Percentiles rank a stretch among this genome's conserved stretches.
phyloP scores from a whole-genome alignment of 2,329 filamentous ascomycete genomes.

The Fusarium verticillioides region DNA sequence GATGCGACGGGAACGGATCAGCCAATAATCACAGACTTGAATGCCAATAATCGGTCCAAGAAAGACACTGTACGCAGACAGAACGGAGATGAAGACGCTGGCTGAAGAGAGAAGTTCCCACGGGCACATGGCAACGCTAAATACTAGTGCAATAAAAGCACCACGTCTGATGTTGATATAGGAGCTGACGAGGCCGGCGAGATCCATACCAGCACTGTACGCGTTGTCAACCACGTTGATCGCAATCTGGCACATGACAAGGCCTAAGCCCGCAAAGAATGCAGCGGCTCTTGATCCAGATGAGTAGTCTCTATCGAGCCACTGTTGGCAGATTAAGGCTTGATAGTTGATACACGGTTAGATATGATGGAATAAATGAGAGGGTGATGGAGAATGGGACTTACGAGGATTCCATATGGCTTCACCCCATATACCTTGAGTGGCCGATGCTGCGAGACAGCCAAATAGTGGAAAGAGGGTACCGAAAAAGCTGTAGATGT shows the following conservation, averaged over 20 bases:
- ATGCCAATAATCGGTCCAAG: background rate
- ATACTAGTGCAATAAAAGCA: background rate
- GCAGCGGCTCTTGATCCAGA: background rate
- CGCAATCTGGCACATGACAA: background rate
- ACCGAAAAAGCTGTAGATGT: background rate
- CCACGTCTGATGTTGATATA: background rate
- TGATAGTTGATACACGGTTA: background rate
- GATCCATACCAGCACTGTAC: background rate
- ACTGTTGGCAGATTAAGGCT: background rate
- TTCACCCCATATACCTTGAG: rapidly evolving
- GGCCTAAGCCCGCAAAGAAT: background rate
- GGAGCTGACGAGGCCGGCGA: background rate
- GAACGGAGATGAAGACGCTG: background rate
- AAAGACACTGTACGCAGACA: background rate
- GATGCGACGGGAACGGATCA: background rate
- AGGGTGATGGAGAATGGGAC: rapidly evolving
- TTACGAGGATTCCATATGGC: background rate
- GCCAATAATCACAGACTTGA: background rate
- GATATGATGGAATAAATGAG: rapidly evolving
- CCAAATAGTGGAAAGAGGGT: background rate
- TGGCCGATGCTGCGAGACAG: background rate
- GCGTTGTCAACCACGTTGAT: background rate
- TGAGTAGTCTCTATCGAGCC: background rate
- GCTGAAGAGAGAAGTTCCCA: background rate
- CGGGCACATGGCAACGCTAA: background rate